Base-by-base conservation (phyloP, 768 basidiomycete species). In the Melanogaster broomeanus region DNA sequence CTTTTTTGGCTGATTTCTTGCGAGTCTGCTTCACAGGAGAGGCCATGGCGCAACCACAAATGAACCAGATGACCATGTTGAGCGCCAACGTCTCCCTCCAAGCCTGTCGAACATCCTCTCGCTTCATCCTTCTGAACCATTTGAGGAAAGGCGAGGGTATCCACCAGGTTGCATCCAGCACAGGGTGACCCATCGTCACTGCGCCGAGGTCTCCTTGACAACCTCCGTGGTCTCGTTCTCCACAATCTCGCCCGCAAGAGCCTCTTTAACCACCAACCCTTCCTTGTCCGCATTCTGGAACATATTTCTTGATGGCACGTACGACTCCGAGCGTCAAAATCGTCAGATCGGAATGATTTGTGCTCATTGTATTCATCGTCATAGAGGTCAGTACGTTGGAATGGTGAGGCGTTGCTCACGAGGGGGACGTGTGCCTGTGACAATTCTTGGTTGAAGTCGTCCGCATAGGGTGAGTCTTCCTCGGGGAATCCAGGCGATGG, bases 11-110 rank as follows among this genome's bases (percentile, higher is more conserved):
- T n/a, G n/a, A n/a, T n/a, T n/a, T n/a, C n/a, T n/a, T n/a, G n/a
- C n/a, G n/a, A n/a, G n/a, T n/a, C n/a, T n/a, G n/a, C n/a, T n/a
- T n/a, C n/a, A n/a, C 2, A 96, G 97, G 64, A 96, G 98, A 68
- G 69, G 98, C 98, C 41, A 94, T 79, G 1, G 93, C 87, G 59
- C 83, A 84, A n/a, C 70, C 87, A 56, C 94, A 98, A 27, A 90
- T 76, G 63, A 97, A 84, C 96, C 95, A 98, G 61, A 99, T 98
- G 71, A 99, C 75, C 52, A 99, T 70, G 69, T 98, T 98, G 63
- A 98, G 81, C 3, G 93, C 91, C 2, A 98, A 77, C 70, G 98
- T 98, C 72, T 98, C 97, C 52, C 96, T 77, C 97, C 97, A 99
- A 2, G 97, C 97, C 69, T 98, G 93, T 22, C 89, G 83, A 22